Evolutionary conservation across 1,139 yeast species (phyloP).

Genomic region (Yamadazyma mexicana): DNA sequence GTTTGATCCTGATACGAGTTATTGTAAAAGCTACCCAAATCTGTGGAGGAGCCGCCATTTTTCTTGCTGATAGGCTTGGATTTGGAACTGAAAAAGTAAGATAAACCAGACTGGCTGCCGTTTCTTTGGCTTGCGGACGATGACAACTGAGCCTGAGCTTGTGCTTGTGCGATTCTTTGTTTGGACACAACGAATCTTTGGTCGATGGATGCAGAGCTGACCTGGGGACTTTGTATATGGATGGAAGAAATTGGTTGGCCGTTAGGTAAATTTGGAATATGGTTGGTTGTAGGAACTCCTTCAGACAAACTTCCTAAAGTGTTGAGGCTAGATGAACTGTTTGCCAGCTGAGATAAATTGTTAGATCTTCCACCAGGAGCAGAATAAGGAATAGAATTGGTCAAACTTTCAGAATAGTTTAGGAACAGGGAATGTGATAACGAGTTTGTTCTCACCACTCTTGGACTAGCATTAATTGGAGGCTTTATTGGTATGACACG

Average conservation of each 20-base stretch:
- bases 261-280: constrained; percentile 48
- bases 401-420: constrained; percentile 47
- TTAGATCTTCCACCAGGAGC: constrained; percentile 62
- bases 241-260: constrained; percentile 61
- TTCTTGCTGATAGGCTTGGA: constrained; percentile 27
- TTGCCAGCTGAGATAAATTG: constrained; percentile 19
- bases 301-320: constrained; percentile 18
- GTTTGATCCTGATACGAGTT: constrained; percentile 36
- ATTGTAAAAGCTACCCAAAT: constrained; percentile 47
- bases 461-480: constrained; percentile 35
- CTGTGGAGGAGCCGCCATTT: constrained; percentile 35
- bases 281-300: constrained; percentile 16
- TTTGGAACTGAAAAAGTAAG: constrained; percentile 42
- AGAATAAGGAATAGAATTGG: constrained; percentile 67
- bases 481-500: constrained; percentile 25
- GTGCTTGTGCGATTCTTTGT: constrained; percentile 65
- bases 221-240: constrained; percentile 70
- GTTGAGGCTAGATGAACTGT: constrained; percentile 15
- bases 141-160: constrained; percentile 44
- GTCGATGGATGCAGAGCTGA: constrained; percentile 55
- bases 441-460: constrained; percentile 45
- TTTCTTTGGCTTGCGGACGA: constrained; percentile 32
- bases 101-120: constrained; percentile 51
- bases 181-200: constrained; percentile 73
- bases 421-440: constrained; percentile 43